Percentiles rank a stretch among this genome's conserved stretches.
Conservation (phyloP, 2,329 filamentous ascomycete genomes). For the Elsinoe ampelina region DNA sequence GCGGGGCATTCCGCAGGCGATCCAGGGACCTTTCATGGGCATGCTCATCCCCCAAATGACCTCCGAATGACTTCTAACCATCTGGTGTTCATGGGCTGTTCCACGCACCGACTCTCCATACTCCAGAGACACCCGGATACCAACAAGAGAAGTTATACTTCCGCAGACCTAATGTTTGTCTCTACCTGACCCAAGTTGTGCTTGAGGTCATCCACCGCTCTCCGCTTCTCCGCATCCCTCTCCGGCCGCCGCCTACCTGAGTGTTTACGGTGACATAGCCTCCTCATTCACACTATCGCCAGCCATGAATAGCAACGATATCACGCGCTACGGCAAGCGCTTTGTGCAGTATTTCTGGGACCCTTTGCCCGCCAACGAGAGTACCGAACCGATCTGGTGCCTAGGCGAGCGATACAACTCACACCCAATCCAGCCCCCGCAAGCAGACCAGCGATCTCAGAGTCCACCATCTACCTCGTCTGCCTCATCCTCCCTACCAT, state of each 20-base stretch:
- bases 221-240: neutral
- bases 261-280: neutral
- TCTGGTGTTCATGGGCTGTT: neutral
- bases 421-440: slow-evolving; percentile 20
- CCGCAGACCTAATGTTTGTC: neutral
- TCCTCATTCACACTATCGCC: neutral
- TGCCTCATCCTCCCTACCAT: slow-evolving; percentile 20
- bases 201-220: no score
- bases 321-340: slow-evolving; percentile 64
- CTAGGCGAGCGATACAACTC: slow-evolving; percentile 51
- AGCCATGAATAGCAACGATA: slow-evolving; percentile 58
- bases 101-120: neutral
- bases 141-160: neutral
- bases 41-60: slow-evolving; percentile 7
- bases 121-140: neutral
- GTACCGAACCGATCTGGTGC: slow-evolving; percentile 73
- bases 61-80: neutral
- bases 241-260: neutral
- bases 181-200: neutral
- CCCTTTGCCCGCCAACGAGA: slow-evolving; percentile 74
- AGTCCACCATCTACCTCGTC: slow-evolving; percentile 25
- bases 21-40: neutral
- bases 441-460: slow-evolving; percentile 12
- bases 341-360: slow-evolving; percentile 91
- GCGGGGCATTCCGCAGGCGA: slow-evolving; percentile 1